Evolutionary conservation across 768 basidiomycete species (phyloP), one percentile per base, ranked within the genome.

Genomic region (Boletus sensibilis): DNA sequence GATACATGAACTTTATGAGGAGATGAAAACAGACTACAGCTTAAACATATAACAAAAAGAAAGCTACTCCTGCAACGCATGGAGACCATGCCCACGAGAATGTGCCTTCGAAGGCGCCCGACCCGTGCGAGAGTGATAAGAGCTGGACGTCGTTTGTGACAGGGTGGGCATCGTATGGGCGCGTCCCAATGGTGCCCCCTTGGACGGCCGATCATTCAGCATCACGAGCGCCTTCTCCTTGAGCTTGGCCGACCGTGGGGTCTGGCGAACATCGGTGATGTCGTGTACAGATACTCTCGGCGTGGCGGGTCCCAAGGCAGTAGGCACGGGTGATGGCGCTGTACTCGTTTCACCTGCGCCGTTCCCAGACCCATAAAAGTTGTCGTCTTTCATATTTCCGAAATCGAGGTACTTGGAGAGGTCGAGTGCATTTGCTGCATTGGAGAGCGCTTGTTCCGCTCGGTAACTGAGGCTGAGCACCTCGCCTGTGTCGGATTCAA

Each of bases 121-220:
- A 35, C 7, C n/a, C 7, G 35, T 27, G 8, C 37, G 51, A 54
- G 48, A 39, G 27, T 53, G 10, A 48, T 23, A 9, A 21, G 49
- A 25, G 9, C 5, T 25, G 14, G 50, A 38, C 4, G 21, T 3
- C 4, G 35, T 31, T 13, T 10, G n/a, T 12, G 23, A 42, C 27
- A 60, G 11, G n/a, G 42, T 1, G 1, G 68, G 67, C 58, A 66
- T 58, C 14, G 67, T 57, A 40, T 59, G 43, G 8, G 59, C 39
- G 5, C 62, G 66, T 42, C 53, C 62, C 46, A 65, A 37, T 1
- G 52, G 50, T 21, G 35, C 16, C 12, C 7, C 25, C 34, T 56
- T 57, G 23, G 23, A 2, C 0, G 59, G 9, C 2, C 11, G 13
- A n/a, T 55, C 47, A 5, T 47, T 51, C 42, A 68, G 4, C 38